These are phyloP conservation scores for Pleurozium schreberi DNA, from an alignment of 225 moss, liverwort and hornwort genomes.

Conservation along the genomic window DNA sequence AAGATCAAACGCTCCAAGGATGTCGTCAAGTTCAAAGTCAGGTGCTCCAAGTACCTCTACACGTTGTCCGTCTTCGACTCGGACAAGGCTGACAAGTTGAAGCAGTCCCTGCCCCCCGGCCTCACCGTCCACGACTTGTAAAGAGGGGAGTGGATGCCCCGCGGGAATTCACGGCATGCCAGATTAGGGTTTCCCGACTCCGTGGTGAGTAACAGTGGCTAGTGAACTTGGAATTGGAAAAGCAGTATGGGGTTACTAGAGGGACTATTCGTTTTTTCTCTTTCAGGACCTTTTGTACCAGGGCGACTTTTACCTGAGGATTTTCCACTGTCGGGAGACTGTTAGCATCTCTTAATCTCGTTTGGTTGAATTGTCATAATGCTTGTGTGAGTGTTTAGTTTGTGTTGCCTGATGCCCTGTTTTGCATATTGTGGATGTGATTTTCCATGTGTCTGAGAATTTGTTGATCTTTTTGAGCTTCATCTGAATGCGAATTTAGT, in stretches of 20 bases:
- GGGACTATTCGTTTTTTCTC: background rate
- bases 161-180: background rate
- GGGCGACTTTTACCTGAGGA: background rate
- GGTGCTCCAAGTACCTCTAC: slow-evolving; percentile 93
- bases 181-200: background rate
- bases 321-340: background rate
- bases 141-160: background rate
- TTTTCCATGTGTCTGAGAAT: background rate
- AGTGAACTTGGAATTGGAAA: background rate
- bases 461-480: background rate
- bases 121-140: slow-evolving; percentile 70
- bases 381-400: background rate
- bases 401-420: background rate
- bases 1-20: slow-evolving; percentile 98
- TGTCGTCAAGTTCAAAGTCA: slow-evolving; percentile 95
- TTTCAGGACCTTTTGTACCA: background rate
- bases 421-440: background rate
- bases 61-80: slow-evolving; percentile 89
- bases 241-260: background rate
- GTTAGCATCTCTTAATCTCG: background rate
- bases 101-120: slow-evolving; percentile 89
- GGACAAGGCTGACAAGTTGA: slow-evolving; percentile 93
- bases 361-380: background rate
- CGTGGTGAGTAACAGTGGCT: background rate
- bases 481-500: background rate